These are phyloP conservation scores for Termitomyces sp. DNA, from an alignment of 768 basidiomycete species.

Conservation along the genomic window DNA sequence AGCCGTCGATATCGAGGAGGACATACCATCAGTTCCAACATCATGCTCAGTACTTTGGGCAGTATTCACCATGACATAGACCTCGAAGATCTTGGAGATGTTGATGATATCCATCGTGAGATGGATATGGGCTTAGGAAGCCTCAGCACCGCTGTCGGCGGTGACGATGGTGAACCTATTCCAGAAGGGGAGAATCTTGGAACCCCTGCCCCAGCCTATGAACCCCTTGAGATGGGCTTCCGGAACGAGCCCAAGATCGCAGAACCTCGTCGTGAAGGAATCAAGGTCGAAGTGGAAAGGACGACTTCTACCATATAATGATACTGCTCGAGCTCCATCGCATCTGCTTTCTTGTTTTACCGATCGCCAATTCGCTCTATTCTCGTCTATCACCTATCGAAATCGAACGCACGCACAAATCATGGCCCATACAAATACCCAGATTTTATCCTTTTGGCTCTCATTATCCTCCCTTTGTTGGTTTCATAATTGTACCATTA, in stretches of 20 bases:
- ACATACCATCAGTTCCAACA: slow-evolving; percentile 55
- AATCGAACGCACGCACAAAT: slow-evolving; percentile 7
- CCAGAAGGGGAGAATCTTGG: slow-evolving; percentile 38
- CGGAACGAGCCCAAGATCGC: not conserved
- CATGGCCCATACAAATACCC: slow-evolving; percentile 7
- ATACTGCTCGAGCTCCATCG: slow-evolving; percentile 8
- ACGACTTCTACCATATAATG: slow-evolving; percentile 45
- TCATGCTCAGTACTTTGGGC: slow-evolving; percentile 62
- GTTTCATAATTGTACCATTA: slow-evolving; percentile 11
- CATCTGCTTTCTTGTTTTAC: slow-evolving; percentile 17
- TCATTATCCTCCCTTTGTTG: not conserved
- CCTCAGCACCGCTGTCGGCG: slow-evolving; percentile 48
- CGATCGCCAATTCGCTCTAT: not conserved
- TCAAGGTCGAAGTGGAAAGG: slow-evolving; percentile 63
- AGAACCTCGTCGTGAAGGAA: slow-evolving; percentile 23
- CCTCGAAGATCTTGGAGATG: slow-evolving; percentile 49
- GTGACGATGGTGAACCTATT: slow-evolving; percentile 50
- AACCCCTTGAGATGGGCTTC: slow-evolving; percentile 49
- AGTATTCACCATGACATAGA: slow-evolving; percentile 52
- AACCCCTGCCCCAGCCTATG: slow-evolving; percentile 56
- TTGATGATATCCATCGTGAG: slow-evolving; percentile 55
- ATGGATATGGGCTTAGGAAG: slow-evolving; percentile 51
- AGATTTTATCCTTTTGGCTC: slow-evolving; percentile 6
- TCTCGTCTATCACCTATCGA: slow-evolving; percentile 4
- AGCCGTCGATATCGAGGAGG: slow-evolving; percentile 38